Evolutionary conservation across 2,329 filamentous ascomycete species (phyloP), one percentile per base, ranked within the genome.

Genomic region (Ascochyta clinopodiicola): DNA sequence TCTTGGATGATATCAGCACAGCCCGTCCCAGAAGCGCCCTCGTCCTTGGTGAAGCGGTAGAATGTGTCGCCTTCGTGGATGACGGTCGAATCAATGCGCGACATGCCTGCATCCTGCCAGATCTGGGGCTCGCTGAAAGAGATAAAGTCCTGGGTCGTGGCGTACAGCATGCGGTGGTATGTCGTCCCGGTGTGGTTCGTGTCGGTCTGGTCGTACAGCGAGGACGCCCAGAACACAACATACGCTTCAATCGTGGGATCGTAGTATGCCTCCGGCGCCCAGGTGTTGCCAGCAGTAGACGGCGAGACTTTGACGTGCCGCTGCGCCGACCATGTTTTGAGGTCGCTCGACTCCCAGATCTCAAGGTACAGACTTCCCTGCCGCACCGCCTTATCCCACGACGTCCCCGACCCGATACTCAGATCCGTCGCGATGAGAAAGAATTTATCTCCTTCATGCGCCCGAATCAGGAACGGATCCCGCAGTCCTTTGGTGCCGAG

Each of bases 31-130:
- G 69, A 75, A 2, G 75, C 79, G 0, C 80, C 81, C 51, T 84
- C 82, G 37, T 84, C 82, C 53, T 85, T 84, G 17, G 81, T 84
- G 62, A 84, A 85, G 9, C 82, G 81, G 61, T 82, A 81, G 64
- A 80, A 84, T 0, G 66, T 68, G 10, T 67, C 66, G 1, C 73
- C 74, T 0, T 75, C 75, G 47, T 80, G 72, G 13, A 84, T 63
- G 0, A 84, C 79, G 0, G 82, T 84, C 0, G 82, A 80, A 60
- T 84, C 82, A 22, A 84, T 84, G 1, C 82, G 76, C 1, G 82
- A 80, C 44, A 75, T 76, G 9, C 80, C 78, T 2, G 78, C 79
- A 44, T 84, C 82, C 49, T 84, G 81, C 81, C 81, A 84, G 17
- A 82, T 64, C 37, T 77, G 65, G 0, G 81, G 72, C 27, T 78